These are phyloP conservation scores for Phialocephala sp. DNA, from an alignment of 2,329 filamentous ascomycete species.

Conservation along the genomic window DNA sequence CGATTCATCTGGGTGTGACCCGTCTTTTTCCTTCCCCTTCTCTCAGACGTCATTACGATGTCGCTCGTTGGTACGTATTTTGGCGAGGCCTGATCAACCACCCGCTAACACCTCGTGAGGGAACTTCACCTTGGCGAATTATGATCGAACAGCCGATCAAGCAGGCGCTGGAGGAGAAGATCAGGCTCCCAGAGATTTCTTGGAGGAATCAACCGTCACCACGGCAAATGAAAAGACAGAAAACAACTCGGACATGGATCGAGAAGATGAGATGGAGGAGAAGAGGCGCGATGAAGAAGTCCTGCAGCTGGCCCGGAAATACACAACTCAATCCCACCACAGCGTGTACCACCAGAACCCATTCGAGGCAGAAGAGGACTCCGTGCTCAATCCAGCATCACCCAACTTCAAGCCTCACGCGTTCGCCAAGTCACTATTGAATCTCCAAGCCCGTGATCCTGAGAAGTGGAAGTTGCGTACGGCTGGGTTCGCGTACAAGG, in stretches of 20 bases:
- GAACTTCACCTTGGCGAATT: constrained; percentile 14
- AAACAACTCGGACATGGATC: background rate
- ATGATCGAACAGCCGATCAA: constrained; percentile 14
- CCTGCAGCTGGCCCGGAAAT: constrained; percentile 23
- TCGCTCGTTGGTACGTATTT: constrained; percentile 2
- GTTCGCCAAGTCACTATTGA: constrained; percentile 65
- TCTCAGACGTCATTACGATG: constrained; percentile 7
- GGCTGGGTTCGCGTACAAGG: constrained; percentile 68
- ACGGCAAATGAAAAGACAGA: constrained; percentile 6
- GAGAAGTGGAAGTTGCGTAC: constrained; percentile 59
- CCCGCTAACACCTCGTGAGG: background rate
- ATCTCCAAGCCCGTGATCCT: constrained; percentile 58
- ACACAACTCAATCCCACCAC: constrained; percentile 25
- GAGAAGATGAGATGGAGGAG: constrained; percentile 20
- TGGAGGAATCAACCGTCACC: background rate
- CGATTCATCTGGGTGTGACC: background rate
- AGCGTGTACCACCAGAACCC: constrained; percentile 47
- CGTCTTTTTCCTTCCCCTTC: background rate
- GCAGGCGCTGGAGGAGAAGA: background rate
- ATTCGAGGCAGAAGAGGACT: constrained; percentile 52
- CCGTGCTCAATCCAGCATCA: constrained; percentile 57
- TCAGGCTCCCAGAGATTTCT: background rate
- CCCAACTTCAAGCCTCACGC: constrained; percentile 56
- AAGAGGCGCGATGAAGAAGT: constrained; percentile 26
- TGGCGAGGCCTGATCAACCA: background rate